Evolutionary conservation across 2,329 filamentous ascomycete genomes (phyloP).

Genomic region (Helminthosporium solani): DNA sequence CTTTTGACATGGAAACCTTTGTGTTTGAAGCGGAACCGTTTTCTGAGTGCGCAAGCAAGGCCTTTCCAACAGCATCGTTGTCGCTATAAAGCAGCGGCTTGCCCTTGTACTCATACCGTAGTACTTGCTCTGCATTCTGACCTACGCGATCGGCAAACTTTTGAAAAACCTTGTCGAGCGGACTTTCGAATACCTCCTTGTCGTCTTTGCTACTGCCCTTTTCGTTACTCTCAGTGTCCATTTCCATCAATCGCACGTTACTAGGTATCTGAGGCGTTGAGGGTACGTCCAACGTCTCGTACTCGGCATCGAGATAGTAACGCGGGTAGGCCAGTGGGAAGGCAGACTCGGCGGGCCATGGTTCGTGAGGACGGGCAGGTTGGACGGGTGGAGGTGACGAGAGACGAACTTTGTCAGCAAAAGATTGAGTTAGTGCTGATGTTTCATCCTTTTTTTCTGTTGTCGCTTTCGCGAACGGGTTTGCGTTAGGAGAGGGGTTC

Average conservation of each 20-base stretch:
- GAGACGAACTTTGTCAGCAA: constrained; percentile 68
- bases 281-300: constrained; percentile 74
- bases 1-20: constrained; percentile 33
- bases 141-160: constrained; percentile 53
- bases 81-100: constrained; percentile 73
- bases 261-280: constrained; percentile 51
- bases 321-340: constrained; percentile 72
- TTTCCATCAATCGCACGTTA: constrained; percentile 45
- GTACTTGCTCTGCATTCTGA: constrained; percentile 53
- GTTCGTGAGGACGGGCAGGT: constrained; percentile 55
- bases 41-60: constrained; percentile 50
- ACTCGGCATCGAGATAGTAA: constrained; percentile 84
- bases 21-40: constrained; percentile 24
- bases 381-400: constrained; percentile 41
- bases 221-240: constrained; percentile 34
- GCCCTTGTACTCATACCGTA: constrained; percentile 53
- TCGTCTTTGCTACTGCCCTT: constrained; percentile 44
- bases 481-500: constrained; percentile 29
- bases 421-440: constrained; percentile 66
- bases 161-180: constrained; percentile 53
- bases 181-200: constrained; percentile 51
- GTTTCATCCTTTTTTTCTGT: constrained; percentile 26
- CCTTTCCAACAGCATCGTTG: constrained; percentile 69
- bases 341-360: constrained; percentile 70
- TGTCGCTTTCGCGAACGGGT: constrained; percentile 27